phyloP scores from a whole-genome alignment of 139 green algal species.

The Auxenochlorella pyrenoidosa region DNA sequence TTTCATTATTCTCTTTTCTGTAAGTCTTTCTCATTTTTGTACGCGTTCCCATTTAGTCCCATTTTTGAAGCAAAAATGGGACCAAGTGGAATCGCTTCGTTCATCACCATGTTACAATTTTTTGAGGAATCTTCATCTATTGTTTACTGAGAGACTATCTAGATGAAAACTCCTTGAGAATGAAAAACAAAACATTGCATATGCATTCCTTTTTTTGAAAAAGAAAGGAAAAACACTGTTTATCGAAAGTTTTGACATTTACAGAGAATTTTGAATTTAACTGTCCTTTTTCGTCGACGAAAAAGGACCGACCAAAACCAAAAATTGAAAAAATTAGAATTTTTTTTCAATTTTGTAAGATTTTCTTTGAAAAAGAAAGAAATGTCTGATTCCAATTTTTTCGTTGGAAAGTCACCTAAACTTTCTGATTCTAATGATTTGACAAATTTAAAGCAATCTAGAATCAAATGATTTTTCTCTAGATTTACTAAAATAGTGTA shows the following conservation, averaged over 20 bases:
- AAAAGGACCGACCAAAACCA: neutral
- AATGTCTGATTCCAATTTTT: too few species aligned
- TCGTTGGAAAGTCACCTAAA: slow-evolving; percentile 15
- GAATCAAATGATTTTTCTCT: slow-evolving; percentile 6
- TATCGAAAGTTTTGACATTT: neutral
- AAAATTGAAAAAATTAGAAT: neutral
- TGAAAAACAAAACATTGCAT: slow-evolving; percentile 3
- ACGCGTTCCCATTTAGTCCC: slow-evolving; percentile 21
- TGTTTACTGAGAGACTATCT: neutral
- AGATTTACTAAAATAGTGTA: slow-evolving; percentile 32
- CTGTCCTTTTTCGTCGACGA: neutral
- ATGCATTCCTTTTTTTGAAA: slow-evolving; percentile 29
- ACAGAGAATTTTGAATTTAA: neutral
- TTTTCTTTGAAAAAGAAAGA: slow-evolving; percentile 46
- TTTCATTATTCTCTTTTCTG: slow-evolving; percentile 25
- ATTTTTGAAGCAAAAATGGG: slow-evolving; percentile 20
- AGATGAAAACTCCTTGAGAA: neutral
- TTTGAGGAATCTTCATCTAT: slow-evolving; percentile 23
- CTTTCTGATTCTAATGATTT: slow-evolving; percentile 29
- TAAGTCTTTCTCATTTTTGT: slow-evolving; percentile 33
- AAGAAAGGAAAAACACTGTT: neutral
- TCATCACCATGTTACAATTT: slow-evolving; percentile 28
- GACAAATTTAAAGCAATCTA: neutral
- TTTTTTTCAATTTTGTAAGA: slow-evolving; percentile 10
- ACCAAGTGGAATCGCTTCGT: too few species aligned